phyloP scores from a whole-genome alignment of 1,284 basidiomycete genomes.

The Coniophora puteana region DNA sequence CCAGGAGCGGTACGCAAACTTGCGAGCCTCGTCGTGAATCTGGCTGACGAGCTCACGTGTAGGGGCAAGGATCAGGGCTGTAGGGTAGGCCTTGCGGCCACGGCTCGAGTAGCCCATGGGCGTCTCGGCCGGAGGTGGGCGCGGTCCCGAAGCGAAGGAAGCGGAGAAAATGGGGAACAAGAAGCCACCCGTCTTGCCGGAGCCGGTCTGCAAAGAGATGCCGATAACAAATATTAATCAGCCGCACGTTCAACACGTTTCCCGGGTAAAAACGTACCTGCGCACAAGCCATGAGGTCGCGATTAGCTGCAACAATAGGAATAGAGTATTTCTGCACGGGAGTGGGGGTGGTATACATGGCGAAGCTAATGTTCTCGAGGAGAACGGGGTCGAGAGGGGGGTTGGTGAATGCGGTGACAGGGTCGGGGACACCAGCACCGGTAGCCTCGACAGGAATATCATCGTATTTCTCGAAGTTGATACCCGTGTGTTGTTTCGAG shows the following conservation, averaged over 20 bases:
- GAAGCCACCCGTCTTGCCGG: slow-evolving; percentile 99
- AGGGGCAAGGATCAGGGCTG: slow-evolving; percentile 93
- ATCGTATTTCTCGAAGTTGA: slow-evolving; percentile 99
- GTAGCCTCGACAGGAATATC: slow-evolving; percentile 99
- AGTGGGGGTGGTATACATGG: slow-evolving; percentile 93
- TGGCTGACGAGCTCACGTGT: slow-evolving; percentile 99
- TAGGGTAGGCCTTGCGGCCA: slow-evolving; percentile 90
- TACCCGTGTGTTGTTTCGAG: slow-evolving; percentile 88
- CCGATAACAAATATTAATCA: no score
- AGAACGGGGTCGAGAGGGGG: slow-evolving; percentile 93
- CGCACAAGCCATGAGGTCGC: slow-evolving; percentile 99
- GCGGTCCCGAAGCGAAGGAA: slow-evolving; percentile 85
- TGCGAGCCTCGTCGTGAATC: slow-evolving; percentile 99
- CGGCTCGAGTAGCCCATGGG: slow-evolving; percentile 56
- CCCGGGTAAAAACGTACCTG: slow-evolving; percentile 51
- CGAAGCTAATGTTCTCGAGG: slow-evolving; percentile 91
- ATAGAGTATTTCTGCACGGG: slow-evolving; percentile 99
- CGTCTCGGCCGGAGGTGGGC: slow-evolving; percentile 57
- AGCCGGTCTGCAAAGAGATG: slow-evolving; percentile 74
- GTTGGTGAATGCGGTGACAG: slow-evolving; percentile 83
- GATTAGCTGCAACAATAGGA: slow-evolving; percentile 88
- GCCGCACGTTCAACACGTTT: slow-evolving; percentile 1
- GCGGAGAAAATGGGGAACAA: slow-evolving; percentile 98
- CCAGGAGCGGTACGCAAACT: slow-evolving; percentile 99
- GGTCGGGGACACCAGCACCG: slow-evolving; percentile 92